Conservation (phyloP, 805 yeast genomes). For the Saturnispora galanensis region DNA sequence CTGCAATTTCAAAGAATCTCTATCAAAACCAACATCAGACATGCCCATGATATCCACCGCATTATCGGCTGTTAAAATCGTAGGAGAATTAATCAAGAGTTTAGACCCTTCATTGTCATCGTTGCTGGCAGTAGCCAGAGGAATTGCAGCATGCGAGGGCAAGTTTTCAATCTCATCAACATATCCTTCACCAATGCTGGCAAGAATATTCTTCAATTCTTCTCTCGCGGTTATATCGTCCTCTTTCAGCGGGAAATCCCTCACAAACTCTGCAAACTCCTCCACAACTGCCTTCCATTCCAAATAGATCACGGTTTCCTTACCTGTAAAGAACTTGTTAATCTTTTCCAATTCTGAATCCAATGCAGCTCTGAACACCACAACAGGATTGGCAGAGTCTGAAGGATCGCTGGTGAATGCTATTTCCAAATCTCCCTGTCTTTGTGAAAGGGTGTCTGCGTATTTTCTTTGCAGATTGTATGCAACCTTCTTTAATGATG, state of each 20-base stretch:
- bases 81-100: not conserved
- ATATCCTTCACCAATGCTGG: slow-evolving; percentile 4
- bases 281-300: slow-evolving; percentile 47
- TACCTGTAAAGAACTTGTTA: slow-evolving; percentile 60
- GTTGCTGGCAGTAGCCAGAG: not conserved
- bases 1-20: slow-evolving; percentile 14
- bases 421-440: slow-evolving; percentile 19
- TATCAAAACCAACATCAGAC: slow-evolving; percentile 10
- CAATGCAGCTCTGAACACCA: slow-evolving; percentile 59
- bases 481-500: slow-evolving; percentile 74
- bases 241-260: slow-evolving; percentile 20
- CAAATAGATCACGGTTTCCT: slow-evolving; percentile 47
- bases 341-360: slow-evolving; percentile 71
- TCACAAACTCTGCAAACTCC: slow-evolving; percentile 57
- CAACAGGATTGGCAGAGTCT: slow-evolving; percentile 36
- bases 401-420: slow-evolving; percentile 26
- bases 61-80: not conserved
- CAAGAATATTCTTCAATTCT: slow-evolving; percentile 13
- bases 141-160: not conserved
- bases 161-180: slow-evolving; percentile 3
- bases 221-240: slow-evolving; percentile 13
- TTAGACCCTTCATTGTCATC: not conserved
- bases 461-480: slow-evolving; percentile 70
- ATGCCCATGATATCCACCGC: slow-evolving; percentile 7
- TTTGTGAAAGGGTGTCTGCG: slow-evolving; percentile 21